Conservation (phyloP, 2,329 filamentous ascomycete genomes). For the Stemphylium vesicarium region DNA sequence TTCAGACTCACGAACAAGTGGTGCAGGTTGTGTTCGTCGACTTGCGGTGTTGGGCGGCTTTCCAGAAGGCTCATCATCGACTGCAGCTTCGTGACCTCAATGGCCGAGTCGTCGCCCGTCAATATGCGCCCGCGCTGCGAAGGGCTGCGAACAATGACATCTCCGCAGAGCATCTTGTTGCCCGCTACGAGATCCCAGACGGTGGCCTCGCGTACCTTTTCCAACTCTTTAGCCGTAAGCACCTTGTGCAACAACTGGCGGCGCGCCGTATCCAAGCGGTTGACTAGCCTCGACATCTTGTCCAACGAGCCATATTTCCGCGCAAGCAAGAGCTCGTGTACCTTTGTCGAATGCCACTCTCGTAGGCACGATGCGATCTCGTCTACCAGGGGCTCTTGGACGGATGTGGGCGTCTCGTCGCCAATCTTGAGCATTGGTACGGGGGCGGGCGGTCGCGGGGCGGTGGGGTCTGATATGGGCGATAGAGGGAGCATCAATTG, state of each 20-base stretch:
- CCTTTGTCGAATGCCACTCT: slow-evolving; percentile 97
- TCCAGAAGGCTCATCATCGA: slow-evolving; percentile 95
- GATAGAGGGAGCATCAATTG: slow-evolving; percentile 48
- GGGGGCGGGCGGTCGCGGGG: slow-evolving; percentile 82
- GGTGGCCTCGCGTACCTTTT: slow-evolving; percentile 80
- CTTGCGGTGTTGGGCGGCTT: slow-evolving; percentile 71
- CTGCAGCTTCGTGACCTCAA: slow-evolving; percentile 88
- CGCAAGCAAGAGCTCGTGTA: slow-evolving; percentile 87
- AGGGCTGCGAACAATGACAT: slow-evolving; percentile 94
- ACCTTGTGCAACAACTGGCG: slow-evolving; percentile 94
- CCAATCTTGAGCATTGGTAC: slow-evolving; percentile 98
- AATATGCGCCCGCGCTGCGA: slow-evolving; percentile 81
- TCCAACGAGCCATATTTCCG: slow-evolving; percentile 83
- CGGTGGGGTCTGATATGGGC: slow-evolving; percentile 63
- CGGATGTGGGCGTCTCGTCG: slow-evolving; percentile 91
- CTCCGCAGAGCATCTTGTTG: slow-evolving; percentile 91
- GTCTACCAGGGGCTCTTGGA: slow-evolving; percentile 89
- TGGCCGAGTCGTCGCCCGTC: slow-evolving; percentile 90
- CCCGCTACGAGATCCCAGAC: slow-evolving; percentile 95
- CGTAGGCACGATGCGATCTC: slow-evolving; percentile 96
- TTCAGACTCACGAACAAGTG: slow-evolving; percentile 85
- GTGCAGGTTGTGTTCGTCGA: slow-evolving; percentile 76
- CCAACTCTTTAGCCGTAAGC: slow-evolving; percentile 83
- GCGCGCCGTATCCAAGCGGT: slow-evolving; percentile 81
- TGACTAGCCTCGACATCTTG: slow-evolving; percentile 79